Conservation (phyloP, 345 rosid species). For the Citrus hindsii region DNA sequence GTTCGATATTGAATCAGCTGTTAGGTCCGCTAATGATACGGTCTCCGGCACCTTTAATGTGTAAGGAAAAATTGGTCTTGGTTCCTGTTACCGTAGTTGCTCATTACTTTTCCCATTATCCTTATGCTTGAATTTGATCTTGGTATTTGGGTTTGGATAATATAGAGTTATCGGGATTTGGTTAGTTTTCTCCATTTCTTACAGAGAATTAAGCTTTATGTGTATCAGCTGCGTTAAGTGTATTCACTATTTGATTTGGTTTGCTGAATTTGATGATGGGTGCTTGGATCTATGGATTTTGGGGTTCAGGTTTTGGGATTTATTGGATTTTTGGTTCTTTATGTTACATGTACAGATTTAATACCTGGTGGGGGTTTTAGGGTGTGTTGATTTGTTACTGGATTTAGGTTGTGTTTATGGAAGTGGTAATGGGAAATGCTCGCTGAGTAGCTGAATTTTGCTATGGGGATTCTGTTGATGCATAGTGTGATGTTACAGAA, state of each 20-base stretch:
- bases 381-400: not conserved
- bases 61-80: slow-evolving; percentile 33
- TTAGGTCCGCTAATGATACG: slow-evolving; percentile 73
- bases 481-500: not conserved
- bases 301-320: not conserved
- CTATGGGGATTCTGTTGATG: not conserved
- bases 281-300: not conserved
- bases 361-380: not conserved
- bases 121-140: not conserved
- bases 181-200: not conserved
- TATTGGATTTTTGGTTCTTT: not conserved
- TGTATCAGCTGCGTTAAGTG: not conserved
- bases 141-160: not conserved
- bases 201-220: not conserved
- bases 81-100: not conserved
- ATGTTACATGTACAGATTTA: not conserved
- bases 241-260: not conserved
- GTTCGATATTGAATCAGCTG: slow-evolving; percentile 80
- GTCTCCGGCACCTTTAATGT: slow-evolving; percentile 78
- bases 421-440: not conserved
- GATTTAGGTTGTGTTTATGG: not conserved
- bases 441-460: not conserved
- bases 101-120: not conserved
- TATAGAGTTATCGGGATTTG: not conserved
- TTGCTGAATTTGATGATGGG: not conserved